Conservation (phyloP, 176 grass and related monocot species). For the Zea mays region Zm-B73-REFERENCE-NAM-5.0 NC_050102.1:135703001-135703500, state of each 20-base stretch:
- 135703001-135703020: slow-evolving; percentile 73
- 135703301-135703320: slow-evolving; percentile 59
- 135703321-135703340: slow-evolving; percentile 83
- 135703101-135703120: background rate
- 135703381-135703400: slow-evolving; percentile 70
- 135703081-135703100: slow-evolving; percentile 66
- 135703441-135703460: slow-evolving; percentile 26
- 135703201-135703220: background rate
- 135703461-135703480: background rate
- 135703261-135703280: slow-evolving; percentile 44
- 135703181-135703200: background rate
- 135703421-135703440: background rate
- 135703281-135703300: slow-evolving; percentile 74
- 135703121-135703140: background rate
- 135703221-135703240: slow-evolving; percentile 2
- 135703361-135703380: slow-evolving; percentile 64
- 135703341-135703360: slow-evolving; percentile 69
- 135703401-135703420: slow-evolving; percentile 41
- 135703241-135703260: slow-evolving; percentile 45
- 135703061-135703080: slow-evolving; percentile 64
- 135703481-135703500: slow-evolving; percentile 4
- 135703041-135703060: slow-evolving; percentile 23
- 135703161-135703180: background rate
- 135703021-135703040: slow-evolving; percentile 36
- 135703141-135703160: background rate